Base-by-base conservation (phyloP, 2,329 filamentous ascomycete genomes). In the Fusarium sp. region DNA sequence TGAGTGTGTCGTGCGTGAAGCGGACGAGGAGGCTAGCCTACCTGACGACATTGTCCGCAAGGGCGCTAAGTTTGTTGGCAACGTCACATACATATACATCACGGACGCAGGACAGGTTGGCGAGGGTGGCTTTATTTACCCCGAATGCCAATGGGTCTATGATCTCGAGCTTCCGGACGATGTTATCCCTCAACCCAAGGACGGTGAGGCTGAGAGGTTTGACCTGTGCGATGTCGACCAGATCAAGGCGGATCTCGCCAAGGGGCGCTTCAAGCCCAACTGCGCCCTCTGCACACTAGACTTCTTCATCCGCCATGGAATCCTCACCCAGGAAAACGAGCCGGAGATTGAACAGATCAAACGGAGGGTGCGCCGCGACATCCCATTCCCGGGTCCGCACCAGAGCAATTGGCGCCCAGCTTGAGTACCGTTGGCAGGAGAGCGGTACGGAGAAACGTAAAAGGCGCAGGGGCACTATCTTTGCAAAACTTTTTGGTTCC, bases 131-230 rank as follows among this genome's bases (percentile, higher is more conserved):
- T 85, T 97, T 75, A 86, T 97, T 77, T 95, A 97, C 81, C 96
- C 96, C 0, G 96, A 98, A 82, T 91, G 90, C 75, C 92, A 98
- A 81, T 98, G 94, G 84, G 85, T 97, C 46, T 99, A 96, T 82
- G 94, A 99, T 78, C 83, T 98, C 67, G 91, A 94, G 79, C 83
- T 99, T 68, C 88, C 91, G 3, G 81, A 84, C 6, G 89, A 90
- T 63, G 85, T 94, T 5, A 82, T 89, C 37, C 94, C 92, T 12
- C 88, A 87, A 77, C 95, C 95, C 16, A 91, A 92, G 62, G 96
- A 99, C 79, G 91, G 92, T 56, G 96, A 99, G 82, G 96, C 97
- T 6, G 93, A 94, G 76, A 89, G 90, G 66, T 98, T 98, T 78
- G 88, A 89, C 77, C 84, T 98, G 62, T 91, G 90, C 87, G 90